Base-by-base conservation (phyloP, 129 eudicot genomes). In the Escallonia herrerae region DNA sequence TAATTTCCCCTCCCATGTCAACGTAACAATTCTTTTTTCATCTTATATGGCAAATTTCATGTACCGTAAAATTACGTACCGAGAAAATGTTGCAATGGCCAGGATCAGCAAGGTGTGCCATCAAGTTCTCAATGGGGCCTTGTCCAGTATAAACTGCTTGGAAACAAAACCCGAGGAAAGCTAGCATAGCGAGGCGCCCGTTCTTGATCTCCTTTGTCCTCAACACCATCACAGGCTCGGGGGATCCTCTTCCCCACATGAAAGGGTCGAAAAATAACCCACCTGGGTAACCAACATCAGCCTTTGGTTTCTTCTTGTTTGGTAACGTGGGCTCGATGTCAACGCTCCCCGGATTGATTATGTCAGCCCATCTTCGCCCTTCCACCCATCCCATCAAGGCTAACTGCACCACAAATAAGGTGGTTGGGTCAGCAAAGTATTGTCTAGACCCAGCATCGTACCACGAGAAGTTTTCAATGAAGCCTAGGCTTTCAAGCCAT, bases 221-320 rank as follows among this genome's bases (percentile, higher is more conserved):
- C 67, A 86, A 51, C 60, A 81, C 95, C 99, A 88, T 93, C n/a
- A 86, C 91, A 0, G 95, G 95, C 67, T 86, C 95, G 0, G 96
- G 95, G 6, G 89, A 83, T 62, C 98, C 98, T 73, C 91, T 69
- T 5, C 98, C 96, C 96, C 95, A 87, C 89, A 81, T 85, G 4
- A 86, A 59, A 8, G 95, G 95, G 63, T 91, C 96, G 40, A 93
- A 93, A 86, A 86, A 93, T 67, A 89, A 71, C 41, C 99, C 99
- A 57, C 99, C 99, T 0, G 96, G 96, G 87, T 89, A 93, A 44
- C 99, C 99, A 10, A 93, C 96, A 69, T 89, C 96, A 5, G 91
- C 76, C 72, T 79, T 82, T 13, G 90, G 95, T 49, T 77, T 85
- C 74, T 59, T 82, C 80, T 62, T 83, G 45, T 89, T 57, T 3